These are phyloP conservation scores for Schrenkiella parvula DNA, from an alignment of 345 rosid genomes.

Conservation along the genomic window DNA sequence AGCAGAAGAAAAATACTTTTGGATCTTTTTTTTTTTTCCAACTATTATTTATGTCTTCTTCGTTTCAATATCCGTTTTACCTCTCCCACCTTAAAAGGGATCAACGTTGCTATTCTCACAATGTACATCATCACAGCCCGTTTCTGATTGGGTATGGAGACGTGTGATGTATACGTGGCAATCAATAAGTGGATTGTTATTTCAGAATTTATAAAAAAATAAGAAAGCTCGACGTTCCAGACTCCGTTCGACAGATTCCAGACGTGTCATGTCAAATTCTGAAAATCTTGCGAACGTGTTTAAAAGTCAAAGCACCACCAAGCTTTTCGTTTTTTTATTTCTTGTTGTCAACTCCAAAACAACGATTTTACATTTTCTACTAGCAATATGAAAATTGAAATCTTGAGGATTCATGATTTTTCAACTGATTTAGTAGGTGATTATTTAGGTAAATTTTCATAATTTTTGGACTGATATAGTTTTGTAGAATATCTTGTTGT, in stretches of 20 bases:
- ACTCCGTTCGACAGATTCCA: background rate
- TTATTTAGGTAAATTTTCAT: too few species aligned
- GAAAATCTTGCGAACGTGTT: background rate
- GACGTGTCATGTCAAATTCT: slow-evolving; percentile 19
- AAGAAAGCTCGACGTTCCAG: background rate
- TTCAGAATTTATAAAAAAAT: background rate
- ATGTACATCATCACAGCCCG: background rate
- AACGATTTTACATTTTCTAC: background rate
- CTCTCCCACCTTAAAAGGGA: background rate
- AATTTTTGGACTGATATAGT: too few species aligned
- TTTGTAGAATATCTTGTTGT: too few species aligned
- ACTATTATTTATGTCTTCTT: background rate
- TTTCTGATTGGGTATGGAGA: slow-evolving; percentile 8
- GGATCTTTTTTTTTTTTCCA: too few species aligned
- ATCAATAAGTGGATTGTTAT: background rate
- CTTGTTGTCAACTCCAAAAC: background rate
- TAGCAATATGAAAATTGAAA: too few species aligned
- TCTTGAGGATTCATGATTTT: too few species aligned
- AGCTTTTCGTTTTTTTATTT: too few species aligned
- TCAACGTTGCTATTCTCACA: slow-evolving; percentile 21
- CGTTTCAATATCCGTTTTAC: background rate
- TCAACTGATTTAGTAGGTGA: too few species aligned
- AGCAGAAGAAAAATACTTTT: background rate
- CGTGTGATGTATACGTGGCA: slow-evolving; percentile 13
- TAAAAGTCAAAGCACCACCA: slow-evolving; percentile 1